Conservation (phyloP, 1,284 basidiomycete species). For the Entoloma clypeatum region DNA sequence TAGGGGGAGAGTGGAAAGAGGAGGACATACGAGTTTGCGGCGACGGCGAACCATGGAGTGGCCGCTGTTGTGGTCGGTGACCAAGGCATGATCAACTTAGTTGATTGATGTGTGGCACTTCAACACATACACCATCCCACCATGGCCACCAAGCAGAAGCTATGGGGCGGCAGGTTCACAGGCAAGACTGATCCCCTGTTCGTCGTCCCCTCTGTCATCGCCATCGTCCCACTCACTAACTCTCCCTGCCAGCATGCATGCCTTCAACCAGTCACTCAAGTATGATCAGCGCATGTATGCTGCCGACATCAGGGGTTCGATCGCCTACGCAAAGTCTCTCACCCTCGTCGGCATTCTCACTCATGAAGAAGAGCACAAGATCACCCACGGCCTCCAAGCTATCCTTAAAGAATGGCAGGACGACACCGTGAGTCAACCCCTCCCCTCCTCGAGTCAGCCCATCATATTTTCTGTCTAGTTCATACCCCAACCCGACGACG, state of each 20-base stretch:
- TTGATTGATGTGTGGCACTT: too few species aligned
- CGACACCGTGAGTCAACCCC: conserved; percentile 50
- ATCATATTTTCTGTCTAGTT: conserved; percentile 48
- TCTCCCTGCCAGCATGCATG: conserved; percentile 72
- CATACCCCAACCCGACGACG: conserved; percentile 75
- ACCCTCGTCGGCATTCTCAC: conserved; percentile 78
- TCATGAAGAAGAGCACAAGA: conserved; percentile 68
- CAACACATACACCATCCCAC: conserved; percentile 4
- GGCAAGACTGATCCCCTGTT: conserved; percentile 86
- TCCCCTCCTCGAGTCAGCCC: neutral
- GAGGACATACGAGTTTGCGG: conserved; percentile 56
- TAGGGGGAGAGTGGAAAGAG: conserved; percentile 1
- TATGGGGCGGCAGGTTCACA: conserved; percentile 90
- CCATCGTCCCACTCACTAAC: conserved; percentile 8
- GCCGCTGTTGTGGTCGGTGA: too few species aligned
- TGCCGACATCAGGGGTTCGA: conserved; percentile 91
- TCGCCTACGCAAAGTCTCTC: conserved; percentile 91
- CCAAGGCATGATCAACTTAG: too few species aligned
- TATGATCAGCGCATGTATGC: conserved; percentile 95
- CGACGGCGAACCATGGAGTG: conserved; percentile 41
- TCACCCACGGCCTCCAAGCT: conserved; percentile 72
- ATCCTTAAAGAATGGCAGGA: conserved; percentile 87
- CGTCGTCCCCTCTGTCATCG: conserved; percentile 23
- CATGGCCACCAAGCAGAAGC: conserved; percentile 74
- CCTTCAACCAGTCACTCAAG: conserved; percentile 91